Evolutionary conservation across 164 flowering plant species (phyloP), one percentile per base, ranked within the genome.

Genomic region (Paratinospora sagittata): DNA sequence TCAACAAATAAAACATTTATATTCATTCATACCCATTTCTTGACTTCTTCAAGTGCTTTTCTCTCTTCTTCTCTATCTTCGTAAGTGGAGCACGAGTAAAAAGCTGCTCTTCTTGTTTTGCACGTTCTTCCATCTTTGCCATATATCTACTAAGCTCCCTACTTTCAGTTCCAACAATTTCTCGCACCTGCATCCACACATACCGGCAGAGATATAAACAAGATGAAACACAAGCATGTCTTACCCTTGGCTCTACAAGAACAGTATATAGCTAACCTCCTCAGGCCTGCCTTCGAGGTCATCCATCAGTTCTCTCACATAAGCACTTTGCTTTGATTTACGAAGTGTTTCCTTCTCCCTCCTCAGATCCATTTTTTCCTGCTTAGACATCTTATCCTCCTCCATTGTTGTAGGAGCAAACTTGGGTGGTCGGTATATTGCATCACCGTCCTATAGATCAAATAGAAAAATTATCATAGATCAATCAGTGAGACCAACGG

Each of bases 281-380:
- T 92, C 96, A 41, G 98, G 98, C 81, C 81, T 87, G 23, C 90
- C 98, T 74, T 88, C 94, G 26, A 86, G 26, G 62, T 88, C 89
- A 81, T 92, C 74, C 79, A 87, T 75, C 74, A 92, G 21, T 0
- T 85, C 90, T 77, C 79, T 86, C 76, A 89, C 36, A 74, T 72
- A 90, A 57, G 75, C 70, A 82, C 85, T 89, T 67, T 80, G 83
- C 63, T 71, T 82, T 39, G 92, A 80, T 75, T 77, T 81, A 62
- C 86, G 77, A 39, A 88, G 61, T 65, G 77, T 65, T 57, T 82
- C 69, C 71, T 78, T 83, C 71, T 85, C 90, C 82, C 65, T 92
- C 75, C 98, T 88, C 71, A 73, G 24, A 52, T 88, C 90, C 77
- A 84, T 74, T 64, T 80, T 88, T 67, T 92, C 97, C 58, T 80